These are phyloP conservation scores for Secale cereale DNA, from an alignment of 176 grass and related monocot species.

Conservation along the genomic window DNA sequence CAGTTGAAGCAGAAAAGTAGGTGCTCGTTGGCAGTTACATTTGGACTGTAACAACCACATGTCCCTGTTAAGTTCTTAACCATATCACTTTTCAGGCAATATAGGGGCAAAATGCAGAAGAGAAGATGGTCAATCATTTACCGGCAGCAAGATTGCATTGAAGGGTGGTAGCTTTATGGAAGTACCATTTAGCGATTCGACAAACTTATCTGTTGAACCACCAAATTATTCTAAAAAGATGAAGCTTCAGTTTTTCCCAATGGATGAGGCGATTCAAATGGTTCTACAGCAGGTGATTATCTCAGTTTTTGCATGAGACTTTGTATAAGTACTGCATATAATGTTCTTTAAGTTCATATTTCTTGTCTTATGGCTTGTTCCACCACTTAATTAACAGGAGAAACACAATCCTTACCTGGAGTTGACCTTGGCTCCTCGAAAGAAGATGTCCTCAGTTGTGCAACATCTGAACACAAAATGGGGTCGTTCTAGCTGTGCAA, in stretches of 20 bases:
- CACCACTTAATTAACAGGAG: slow-evolving; percentile 49
- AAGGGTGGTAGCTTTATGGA: slow-evolving; percentile 14
- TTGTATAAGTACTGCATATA: not conserved
- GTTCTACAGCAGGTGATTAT: slow-evolving; percentile 67
- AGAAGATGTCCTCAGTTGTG: slow-evolving; percentile 96
- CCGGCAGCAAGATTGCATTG: not conserved
- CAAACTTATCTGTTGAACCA: slow-evolving; percentile 25
- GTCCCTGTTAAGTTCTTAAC: not conserved
- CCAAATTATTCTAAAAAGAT: slow-evolving; percentile 52
- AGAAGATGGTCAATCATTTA: slow-evolving; percentile 19
- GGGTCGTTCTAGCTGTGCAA: slow-evolving; percentile 48
- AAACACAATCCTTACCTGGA: slow-evolving; percentile 85
- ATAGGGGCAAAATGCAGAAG: slow-evolving; percentile 19
- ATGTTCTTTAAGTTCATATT: not conserved
- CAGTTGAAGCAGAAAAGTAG: not conserved
- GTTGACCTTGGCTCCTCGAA: slow-evolving; percentile 73
- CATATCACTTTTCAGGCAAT: slow-evolving; percentile 53
- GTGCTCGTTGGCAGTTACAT: not conserved
- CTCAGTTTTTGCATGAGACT: not conserved
- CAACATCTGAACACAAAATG: slow-evolving; percentile 91
- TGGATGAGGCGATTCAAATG: slow-evolving; percentile 57
- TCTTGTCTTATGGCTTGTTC: slow-evolving; percentile 22
- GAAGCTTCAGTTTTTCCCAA: slow-evolving; percentile 91
- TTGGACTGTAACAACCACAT: not conserved
- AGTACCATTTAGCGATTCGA: slow-evolving; percentile 23